Evolutionary conservation across 345 rosid species (phyloP), one percentile per base, ranked within the genome.

Genomic region (Sisymbrium irio): DNA sequence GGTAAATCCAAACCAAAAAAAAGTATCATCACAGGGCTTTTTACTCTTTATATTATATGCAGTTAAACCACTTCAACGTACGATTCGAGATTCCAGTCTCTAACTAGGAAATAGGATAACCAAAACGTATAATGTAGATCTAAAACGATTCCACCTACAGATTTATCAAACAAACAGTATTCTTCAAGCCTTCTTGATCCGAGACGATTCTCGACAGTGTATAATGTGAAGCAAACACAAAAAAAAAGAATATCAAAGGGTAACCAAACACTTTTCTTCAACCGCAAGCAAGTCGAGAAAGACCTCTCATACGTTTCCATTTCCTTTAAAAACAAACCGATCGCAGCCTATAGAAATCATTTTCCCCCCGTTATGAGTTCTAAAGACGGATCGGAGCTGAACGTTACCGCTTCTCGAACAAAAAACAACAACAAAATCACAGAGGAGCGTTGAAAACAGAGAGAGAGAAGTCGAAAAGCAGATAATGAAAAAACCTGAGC

Each of bases 401-500:
- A 22, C 35, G 32, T 18, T 28, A 30, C 28, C 28, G 17, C 42
- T 64, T 46, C 41, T 33, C 60, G 27, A 36, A 20, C 45, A 65
- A 6, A 46, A 46, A 11, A 45, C 28, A 2, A 22, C 7, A 17
- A 22, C 25, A 37, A 46, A n/a, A 58, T 25, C 67, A 36, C 40
- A 15, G n/a, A 19, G 18, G 11, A 60, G 75, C 9, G 35, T 22
- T 1, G 40, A 36, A n/a, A 60, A 25, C 49, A 70, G 46, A 45
- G 57, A n/a, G 57, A n/a, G 11, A 71, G 1, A 14, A 7, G 5
- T 41, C 9, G 17, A 7, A 40, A 1, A 60, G 28, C 32, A 63
- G 3, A 3, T 1, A 22, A 3, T 1, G 3, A 3, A 7, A 25
- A 28, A 47, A 87, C 98, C 96, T 88, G 96, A 80, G 97, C 93